Conservation (phyloP, 192 early-diverging fungal genomes). For the Coemansia sp. region DNA sequence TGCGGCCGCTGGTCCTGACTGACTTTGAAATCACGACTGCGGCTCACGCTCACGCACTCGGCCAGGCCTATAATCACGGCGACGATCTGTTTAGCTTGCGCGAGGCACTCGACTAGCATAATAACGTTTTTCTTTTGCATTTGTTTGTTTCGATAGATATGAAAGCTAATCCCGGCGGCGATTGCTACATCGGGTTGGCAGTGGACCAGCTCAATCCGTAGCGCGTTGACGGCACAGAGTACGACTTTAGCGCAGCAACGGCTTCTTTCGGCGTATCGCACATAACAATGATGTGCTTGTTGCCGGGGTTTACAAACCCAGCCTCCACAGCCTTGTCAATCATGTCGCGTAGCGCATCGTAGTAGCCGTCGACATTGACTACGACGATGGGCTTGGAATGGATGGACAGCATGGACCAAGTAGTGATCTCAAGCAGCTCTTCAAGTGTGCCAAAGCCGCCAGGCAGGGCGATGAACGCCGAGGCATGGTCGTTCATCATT, state of each 20-base stretch:
- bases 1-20: slow-evolving; percentile 31
- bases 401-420: slow-evolving; percentile 80
- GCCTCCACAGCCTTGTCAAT: slow-evolving; percentile 65
- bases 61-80: slow-evolving; percentile 45
- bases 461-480: slow-evolving; percentile 83
- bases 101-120: slow-evolving; percentile 15
- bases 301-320: slow-evolving; percentile 64
- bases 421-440: slow-evolving; percentile 82
- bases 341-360: slow-evolving; percentile 65
- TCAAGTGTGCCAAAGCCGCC: slow-evolving; percentile 91
- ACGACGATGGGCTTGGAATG: slow-evolving; percentile 81
- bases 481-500: slow-evolving; percentile 66
- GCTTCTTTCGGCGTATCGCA: slow-evolving; percentile 65
- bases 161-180: not conserved
- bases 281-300: slow-evolving; percentile 59
- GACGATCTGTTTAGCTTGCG: slow-evolving; percentile 19
- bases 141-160: not conserved
- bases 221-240: slow-evolving; percentile 53
- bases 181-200: not conserved
- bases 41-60: slow-evolving; percentile 24
- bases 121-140: not conserved
- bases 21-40: slow-evolving; percentile 43
- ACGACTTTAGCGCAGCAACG: slow-evolving; percentile 58
- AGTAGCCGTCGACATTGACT: slow-evolving; percentile 81
- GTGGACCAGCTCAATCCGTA: slow-evolving; percentile 59